These are phyloP conservation scores for Pisolithus marmoratus DNA, from an alignment of 768 basidiomycete genomes.

Conservation along the genomic window DNA sequence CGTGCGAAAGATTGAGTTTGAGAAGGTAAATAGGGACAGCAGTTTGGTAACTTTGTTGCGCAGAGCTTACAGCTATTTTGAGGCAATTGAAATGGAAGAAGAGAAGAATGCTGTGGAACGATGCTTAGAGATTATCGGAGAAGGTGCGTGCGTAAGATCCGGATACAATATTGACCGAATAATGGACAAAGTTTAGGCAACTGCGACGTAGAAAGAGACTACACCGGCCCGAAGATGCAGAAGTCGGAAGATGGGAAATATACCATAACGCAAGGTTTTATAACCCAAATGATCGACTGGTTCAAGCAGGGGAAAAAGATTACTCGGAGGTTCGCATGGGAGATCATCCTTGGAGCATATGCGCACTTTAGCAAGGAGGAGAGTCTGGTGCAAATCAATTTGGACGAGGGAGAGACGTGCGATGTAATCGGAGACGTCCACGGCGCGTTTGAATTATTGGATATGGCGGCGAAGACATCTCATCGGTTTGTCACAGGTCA, in stretches of 20 bases:
- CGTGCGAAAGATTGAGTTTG: slow-evolving; percentile 83
- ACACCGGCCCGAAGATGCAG: slow-evolving; percentile 71
- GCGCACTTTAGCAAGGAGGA: slow-evolving; percentile 70
- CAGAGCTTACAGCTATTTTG: slow-evolving; percentile 3
- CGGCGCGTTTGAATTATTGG: slow-evolving; percentile 41
- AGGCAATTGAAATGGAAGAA: slow-evolving; percentile 92
- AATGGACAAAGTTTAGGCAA: slow-evolving; percentile 43
- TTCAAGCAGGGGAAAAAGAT: slow-evolving; percentile 95
- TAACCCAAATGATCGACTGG: slow-evolving; percentile 81
- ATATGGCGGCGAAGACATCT: background rate
- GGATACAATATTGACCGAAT: slow-evolving; percentile 4
- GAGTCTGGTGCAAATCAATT: slow-evolving; percentile 69
- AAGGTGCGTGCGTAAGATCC: slow-evolving; percentile 43
- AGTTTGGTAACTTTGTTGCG: background rate
- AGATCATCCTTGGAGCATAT: slow-evolving; percentile 87
- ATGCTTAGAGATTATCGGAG: slow-evolving; percentile 72
- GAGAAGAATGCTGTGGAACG: slow-evolving; percentile 73
- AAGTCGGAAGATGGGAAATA: slow-evolving; percentile 58
- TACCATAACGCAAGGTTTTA: slow-evolving; percentile 69
- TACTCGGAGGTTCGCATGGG: slow-evolving; percentile 88
- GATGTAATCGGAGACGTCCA: slow-evolving; percentile 98
- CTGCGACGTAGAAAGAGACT: slow-evolving; percentile 70
- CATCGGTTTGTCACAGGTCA: slow-evolving; percentile 51
- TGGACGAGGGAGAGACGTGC: slow-evolving; percentile 74
- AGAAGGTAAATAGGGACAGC: slow-evolving; percentile 54